Percentiles rank a stretch among this genome's conserved stretches.
Conservation (phyloP, 345 rosid species). For the Atalantia buxifolia region DNA sequence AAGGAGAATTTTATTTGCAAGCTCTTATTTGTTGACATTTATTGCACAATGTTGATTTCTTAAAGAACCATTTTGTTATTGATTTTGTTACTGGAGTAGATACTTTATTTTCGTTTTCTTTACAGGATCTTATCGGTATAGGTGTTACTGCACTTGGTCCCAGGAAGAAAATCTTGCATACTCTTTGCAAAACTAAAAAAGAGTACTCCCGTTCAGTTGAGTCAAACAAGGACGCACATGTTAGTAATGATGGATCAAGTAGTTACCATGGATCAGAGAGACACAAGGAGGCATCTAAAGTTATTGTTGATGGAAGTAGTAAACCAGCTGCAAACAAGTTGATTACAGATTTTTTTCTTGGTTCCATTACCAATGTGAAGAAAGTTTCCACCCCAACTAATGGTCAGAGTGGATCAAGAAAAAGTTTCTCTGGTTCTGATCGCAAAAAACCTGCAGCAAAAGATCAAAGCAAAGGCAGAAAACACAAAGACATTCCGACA, state of each 20-base stretch:
- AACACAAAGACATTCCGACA: slow-evolving; percentile 53
- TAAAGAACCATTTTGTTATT: neutral
- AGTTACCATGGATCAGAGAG: slow-evolving; percentile 27
- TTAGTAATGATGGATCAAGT: slow-evolving; percentile 12
- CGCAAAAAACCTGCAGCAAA: slow-evolving; percentile 36
- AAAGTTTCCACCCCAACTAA: slow-evolving; percentile 33
- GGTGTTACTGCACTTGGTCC: slow-evolving; percentile 92
- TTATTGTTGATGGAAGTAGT: slow-evolving; percentile 32
- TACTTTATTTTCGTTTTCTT: neutral
- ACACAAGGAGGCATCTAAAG: slow-evolving; percentile 32
- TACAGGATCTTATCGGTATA: slow-evolving; percentile 68
- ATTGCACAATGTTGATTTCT: neutral
- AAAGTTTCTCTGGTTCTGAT: slow-evolving; percentile 31
- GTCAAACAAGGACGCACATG: slow-evolving; percentile 17
- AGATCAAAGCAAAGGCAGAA: slow-evolving; percentile 37
- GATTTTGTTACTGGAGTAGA: neutral
- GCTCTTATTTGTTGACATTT: neutral
- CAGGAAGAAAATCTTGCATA: slow-evolving; percentile 81
- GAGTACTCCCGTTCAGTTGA: slow-evolving; percentile 21
- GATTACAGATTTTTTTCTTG: slow-evolving; percentile 83
- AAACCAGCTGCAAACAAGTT: slow-evolving; percentile 58
- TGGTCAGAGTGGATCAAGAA: slow-evolving; percentile 27
- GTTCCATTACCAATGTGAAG: slow-evolving; percentile 31
- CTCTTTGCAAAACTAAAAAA: slow-evolving; percentile 57
- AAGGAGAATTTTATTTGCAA: neutral